Conservation (phyloP, 208 protist genomes). For the Wallacemonas sp. region DNA sequence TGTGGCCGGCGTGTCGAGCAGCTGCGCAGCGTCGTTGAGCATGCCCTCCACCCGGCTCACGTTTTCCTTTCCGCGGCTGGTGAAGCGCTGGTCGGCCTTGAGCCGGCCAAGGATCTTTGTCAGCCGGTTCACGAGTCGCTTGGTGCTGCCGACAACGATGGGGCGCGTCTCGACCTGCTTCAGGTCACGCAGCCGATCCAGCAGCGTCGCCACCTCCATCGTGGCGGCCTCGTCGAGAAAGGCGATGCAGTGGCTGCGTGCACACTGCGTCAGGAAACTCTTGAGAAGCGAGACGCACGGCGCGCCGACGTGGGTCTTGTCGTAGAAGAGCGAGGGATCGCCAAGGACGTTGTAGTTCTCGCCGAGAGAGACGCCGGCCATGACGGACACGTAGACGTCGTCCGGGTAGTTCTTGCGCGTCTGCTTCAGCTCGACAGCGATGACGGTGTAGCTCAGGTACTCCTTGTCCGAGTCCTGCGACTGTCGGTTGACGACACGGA, state of each 20-base stretch:
- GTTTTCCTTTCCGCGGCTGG: background rate
- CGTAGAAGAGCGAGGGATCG: constrained; percentile 7
- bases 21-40: constrained; percentile 15
- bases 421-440: constrained; percentile 20
- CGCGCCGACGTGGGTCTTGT: background rate
- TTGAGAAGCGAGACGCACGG: constrained; percentile 11
- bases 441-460: constrained; percentile 14
- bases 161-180: constrained; percentile 9
- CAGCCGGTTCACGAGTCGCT: constrained; percentile 2
- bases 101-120: constrained; percentile 1
- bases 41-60: constrained; percentile 5
- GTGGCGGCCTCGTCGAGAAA: constrained; percentile 13
- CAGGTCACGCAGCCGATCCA: constrained; percentile 2
- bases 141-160: constrained; percentile 4
- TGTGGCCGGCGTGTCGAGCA: constrained; percentile 8
- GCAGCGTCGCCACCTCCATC: constrained; percentile 4
- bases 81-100: background rate
- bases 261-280: background rate
- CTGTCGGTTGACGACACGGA: background rate
- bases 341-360: constrained; percentile 17
- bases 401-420: constrained; percentile 1
- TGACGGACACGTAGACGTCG: constrained; percentile 15
- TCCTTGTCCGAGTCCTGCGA: constrained; percentile 4
- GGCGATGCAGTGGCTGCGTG: constrained; percentile 12
- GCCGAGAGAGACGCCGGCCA: constrained; percentile 20